These are phyloP conservation scores for Nitzschia inconspicua DNA, from an alignment of 108 stramenopile species.

Conservation along the genomic window DNA sequence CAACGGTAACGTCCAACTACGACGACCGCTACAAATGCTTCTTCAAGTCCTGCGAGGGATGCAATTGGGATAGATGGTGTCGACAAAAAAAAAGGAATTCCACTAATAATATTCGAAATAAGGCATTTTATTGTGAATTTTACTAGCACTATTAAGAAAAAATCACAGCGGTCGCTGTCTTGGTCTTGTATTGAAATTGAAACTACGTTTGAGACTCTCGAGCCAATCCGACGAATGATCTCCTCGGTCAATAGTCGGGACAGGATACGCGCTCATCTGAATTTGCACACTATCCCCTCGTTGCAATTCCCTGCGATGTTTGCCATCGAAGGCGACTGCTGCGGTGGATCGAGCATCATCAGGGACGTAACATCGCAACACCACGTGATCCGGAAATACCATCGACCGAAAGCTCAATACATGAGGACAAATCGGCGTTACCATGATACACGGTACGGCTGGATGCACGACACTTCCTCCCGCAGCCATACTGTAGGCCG, in stretches of 20 bases:
- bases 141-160: no score
- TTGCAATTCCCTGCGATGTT: constrained; percentile 73
- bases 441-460: constrained; percentile 89
- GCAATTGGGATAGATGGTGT: constrained; percentile 32
- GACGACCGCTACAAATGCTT: constrained; percentile 70
- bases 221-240: constrained; percentile 92
- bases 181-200: constrained; percentile 84
- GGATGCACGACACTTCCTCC: constrained; percentile 98
- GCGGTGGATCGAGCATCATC: constrained; percentile 86
- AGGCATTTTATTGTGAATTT: no score
- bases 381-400: constrained; percentile 93
- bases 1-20: constrained; percentile 50
- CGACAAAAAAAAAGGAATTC: no score
- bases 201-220: constrained; percentile 71
- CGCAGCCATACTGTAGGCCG: constrained; percentile 95
- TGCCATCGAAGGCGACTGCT: constrained; percentile 94
- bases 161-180: constrained; percentile 64
- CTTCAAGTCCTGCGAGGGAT: constrained; percentile 78
- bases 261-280: constrained; percentile 83
- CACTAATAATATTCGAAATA: no score
- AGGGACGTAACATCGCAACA: constrained; percentile 81
- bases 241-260: constrained; percentile 84
- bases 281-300: constrained; percentile 91
- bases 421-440: constrained; percentile 97
- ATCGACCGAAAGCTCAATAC: constrained; percentile 93